A percentile compares a stretch with the other conserved stretches of the same genome.
phyloP scores from a whole-genome alignment of 2,329 filamentous ascomycete genomes.

The Zasmidium angulare region DNA sequence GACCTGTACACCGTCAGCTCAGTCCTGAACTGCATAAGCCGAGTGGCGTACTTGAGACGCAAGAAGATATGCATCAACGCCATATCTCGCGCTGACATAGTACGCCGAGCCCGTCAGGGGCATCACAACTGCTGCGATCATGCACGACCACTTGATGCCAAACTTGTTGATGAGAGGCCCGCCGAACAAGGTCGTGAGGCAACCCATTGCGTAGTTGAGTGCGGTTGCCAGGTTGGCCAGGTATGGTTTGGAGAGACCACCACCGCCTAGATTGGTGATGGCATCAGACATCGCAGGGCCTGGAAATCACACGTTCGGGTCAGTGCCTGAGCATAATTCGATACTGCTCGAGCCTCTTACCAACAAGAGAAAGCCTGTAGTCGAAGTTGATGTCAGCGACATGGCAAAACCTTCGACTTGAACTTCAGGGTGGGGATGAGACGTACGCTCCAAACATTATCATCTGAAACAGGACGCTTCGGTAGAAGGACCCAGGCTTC shows the following conservation, averaged over 20 bases:
- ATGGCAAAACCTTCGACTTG: too few species aligned
- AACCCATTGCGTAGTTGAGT: constrained; percentile 24
- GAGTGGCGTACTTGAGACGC: constrained; percentile 31
- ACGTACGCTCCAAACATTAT: constrained; percentile 26
- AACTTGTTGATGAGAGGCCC: constrained; percentile 43
- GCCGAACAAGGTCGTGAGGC: constrained; percentile 29
- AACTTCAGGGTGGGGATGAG: background rate
- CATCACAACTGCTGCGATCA: constrained; percentile 38
- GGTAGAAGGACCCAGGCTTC: constrained; percentile 16
- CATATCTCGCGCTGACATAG: constrained; percentile 35
- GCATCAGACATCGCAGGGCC: constrained; percentile 28
- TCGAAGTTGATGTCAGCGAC: background rate
- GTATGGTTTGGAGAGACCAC: constrained; percentile 23
- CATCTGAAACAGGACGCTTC: constrained; percentile 27
- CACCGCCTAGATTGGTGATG: constrained; percentile 26
- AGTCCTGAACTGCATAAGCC: background rate
- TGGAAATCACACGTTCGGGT: constrained; percentile 16
- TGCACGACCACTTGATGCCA: constrained; percentile 40
- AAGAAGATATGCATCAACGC: constrained; percentile 35
- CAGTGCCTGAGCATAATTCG: too few species aligned
- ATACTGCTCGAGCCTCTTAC: background rate
- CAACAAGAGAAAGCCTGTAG: background rate
- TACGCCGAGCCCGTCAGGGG: constrained; percentile 38
- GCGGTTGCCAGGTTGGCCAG: constrained; percentile 25
- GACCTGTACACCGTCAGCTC: constrained; percentile 19